Conservation (phyloP, 148 eudicot species). For the Rhododendron molle region DNA sequence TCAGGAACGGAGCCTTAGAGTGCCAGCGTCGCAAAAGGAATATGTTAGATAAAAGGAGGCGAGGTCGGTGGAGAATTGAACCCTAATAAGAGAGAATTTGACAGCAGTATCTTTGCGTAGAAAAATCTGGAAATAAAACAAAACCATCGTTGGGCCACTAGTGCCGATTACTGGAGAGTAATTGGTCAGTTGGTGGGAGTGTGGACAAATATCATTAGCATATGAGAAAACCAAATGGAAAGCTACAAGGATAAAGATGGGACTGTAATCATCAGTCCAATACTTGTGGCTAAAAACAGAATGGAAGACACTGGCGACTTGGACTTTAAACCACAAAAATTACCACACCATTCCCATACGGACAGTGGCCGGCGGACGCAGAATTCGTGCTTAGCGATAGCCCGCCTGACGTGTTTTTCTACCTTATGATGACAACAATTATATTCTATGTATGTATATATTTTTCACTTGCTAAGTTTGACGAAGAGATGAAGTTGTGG, state of each 20-base stretch:
- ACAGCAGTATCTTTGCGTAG: neutral
- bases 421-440: neutral
- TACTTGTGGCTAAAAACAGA: neutral
- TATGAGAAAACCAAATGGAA: neutral
- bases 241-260: neutral
- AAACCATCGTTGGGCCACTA: neutral
- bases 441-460: too few relatives aligned
- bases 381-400: too few relatives aligned
- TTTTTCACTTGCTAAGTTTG: neutral
- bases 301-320: neutral
- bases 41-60: too few relatives aligned
- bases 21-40: too few relatives aligned
- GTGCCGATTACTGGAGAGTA: neutral
- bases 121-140: neutral
- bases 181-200: neutral
- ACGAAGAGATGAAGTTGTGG: too few relatives aligned
- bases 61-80: slow-evolving; percentile 8
- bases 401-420: neutral
- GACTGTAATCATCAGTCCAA: neutral
- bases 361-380: too few relatives aligned
- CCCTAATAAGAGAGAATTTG: neutral
- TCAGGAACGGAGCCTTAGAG: too few relatives aligned
- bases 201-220: neutral
- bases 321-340: neutral
- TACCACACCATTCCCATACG: neutral